These are phyloP conservation scores for Geranium brycei DNA, from an alignment of 345 rosid species.

Conservation along the genomic window DNA sequence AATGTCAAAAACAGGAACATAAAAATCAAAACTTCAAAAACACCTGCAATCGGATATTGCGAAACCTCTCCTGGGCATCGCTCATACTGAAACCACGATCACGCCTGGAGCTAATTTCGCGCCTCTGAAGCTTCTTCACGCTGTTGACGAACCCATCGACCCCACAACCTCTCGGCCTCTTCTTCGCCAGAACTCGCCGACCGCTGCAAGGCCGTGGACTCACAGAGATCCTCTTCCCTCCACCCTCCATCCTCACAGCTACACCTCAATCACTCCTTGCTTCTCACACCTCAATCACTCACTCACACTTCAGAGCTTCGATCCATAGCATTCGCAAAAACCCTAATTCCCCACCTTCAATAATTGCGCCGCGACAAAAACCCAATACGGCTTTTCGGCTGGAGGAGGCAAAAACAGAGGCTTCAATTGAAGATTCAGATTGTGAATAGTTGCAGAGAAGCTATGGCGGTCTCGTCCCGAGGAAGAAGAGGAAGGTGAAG, in stretches of 20 bases:
- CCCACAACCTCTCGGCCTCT: slow-evolving; percentile 32
- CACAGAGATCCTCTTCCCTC: slow-evolving; percentile 41
- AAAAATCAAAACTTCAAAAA: background rate
- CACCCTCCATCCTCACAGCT: slow-evolving; percentile 9
- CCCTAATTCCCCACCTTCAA: too few species aligned
- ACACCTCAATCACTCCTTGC: too few species aligned
- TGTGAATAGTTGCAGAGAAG: too few species aligned
- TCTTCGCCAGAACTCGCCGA: slow-evolving; percentile 43
- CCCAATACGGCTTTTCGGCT: too few species aligned
- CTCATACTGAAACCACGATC: slow-evolving; percentile 69
- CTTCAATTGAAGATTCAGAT: too few species aligned
- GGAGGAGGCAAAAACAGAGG: too few species aligned
- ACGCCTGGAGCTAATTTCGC: slow-evolving; percentile 62
- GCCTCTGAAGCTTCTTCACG: slow-evolving; percentile 74
- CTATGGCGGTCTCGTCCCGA: too few species aligned
- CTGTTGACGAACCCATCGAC: slow-evolving; percentile 51
- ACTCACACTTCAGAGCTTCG: too few species aligned
- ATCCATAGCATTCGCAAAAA: too few species aligned
- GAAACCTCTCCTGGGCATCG: slow-evolving; percentile 76
- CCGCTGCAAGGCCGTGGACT: slow-evolving; percentile 55
- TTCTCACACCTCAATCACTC: too few species aligned
- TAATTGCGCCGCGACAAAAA: too few species aligned
- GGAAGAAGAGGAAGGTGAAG: too few species aligned
- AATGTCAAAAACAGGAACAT: background rate
- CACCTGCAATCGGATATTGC: slow-evolving; percentile 71